A percentile compares a stretch with the other conserved stretches of the same genome.
These are phyloP conservation scores for Nannochloropsis gaditana DNA, from an alignment of 108 stramenopile genomes.

Conservation along the genomic window DNA sequence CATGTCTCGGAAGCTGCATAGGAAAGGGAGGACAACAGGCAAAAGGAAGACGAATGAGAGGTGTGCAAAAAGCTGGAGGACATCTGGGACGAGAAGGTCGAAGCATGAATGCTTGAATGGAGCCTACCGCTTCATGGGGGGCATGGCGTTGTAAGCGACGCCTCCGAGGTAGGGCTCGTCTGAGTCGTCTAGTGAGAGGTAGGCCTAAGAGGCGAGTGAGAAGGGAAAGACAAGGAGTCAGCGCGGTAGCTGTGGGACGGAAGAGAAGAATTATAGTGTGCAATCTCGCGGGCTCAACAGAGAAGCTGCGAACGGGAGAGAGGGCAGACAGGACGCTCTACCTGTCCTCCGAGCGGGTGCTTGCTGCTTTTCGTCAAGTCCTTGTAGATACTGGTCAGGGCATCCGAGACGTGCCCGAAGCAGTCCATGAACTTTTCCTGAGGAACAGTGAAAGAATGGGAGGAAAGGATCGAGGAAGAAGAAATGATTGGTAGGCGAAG, in stretches of 20 bases:
- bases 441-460: background rate
- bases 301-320: background rate
- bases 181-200: constrained; percentile 73
- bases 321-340: background rate
- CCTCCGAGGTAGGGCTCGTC: constrained; percentile 95
- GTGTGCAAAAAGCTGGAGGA: background rate
- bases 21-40: background rate
- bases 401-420: constrained; percentile 61
- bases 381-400: constrained; percentile 84
- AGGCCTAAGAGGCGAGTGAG: constrained; percentile 66
- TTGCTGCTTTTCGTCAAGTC: constrained; percentile 84
- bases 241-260: background rate
- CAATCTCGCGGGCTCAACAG: background rate
- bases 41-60: background rate
- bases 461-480: too few relatives aligned
- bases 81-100: background rate
- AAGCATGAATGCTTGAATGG: background rate
- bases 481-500: too few relatives aligned
- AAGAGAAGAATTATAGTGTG: background rate
- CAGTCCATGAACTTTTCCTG: background rate
- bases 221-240: background rate
- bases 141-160: constrained; percentile 98
- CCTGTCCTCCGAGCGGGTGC: constrained; percentile 60
- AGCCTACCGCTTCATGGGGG: constrained; percentile 86
- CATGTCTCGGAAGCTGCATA: constrained; percentile 75